Base-by-base conservation (phyloP, 2,329 filamentous ascomycete species). In the Scedosporium apiospermum region DNA sequence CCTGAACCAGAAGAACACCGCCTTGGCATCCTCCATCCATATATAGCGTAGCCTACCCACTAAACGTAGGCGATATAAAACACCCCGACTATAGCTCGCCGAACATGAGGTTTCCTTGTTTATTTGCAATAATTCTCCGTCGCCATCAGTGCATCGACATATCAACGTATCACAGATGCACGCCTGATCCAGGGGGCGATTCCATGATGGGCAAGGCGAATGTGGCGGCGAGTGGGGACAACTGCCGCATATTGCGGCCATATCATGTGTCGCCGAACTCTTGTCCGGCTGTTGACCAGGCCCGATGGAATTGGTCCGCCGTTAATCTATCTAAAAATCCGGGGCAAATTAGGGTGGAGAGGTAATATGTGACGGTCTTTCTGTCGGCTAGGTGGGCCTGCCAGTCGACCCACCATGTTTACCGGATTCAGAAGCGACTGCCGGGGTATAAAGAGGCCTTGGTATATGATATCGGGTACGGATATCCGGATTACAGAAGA, bases 321-420 rank as follows among this genome's bases (percentile, higher is more conserved):
- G 41, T 49, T 60, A 60, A 60, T 60, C n/a, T 60, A 60, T 44
- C n/a, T 3, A 60, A 60, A 60, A 60, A 16, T 46, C 41, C 58
- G 38, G 58, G 58, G 58, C 23, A 44, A 60, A 60, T 46, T 44
- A 23, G 5, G 16, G 10, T 9, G 18, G 58, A 41, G 16, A 23
- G 58, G n/a, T 18, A 60, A 60, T 60, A 42, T 60, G n/a, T 10
- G 41, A n/a, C 41, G 2, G 41, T 10, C 58, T 27, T 26, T 16
- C 21, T 12, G 16, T 23, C 16, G 58, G 18, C 18, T 16, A 23
- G 51, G 51, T 55, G 51, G 51, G 23, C 18, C 51, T 55, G 23
- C 51, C 10, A 23, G 51, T 55, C 51, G 51, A 55, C 51, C 51
- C 51, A 23, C 51, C 21, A 14, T 55, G 18, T 23, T 14, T 27